Base-by-base conservation (phyloP, 2,329 filamentous ascomycete genomes). In the Pyrenophora teres region DNA sequence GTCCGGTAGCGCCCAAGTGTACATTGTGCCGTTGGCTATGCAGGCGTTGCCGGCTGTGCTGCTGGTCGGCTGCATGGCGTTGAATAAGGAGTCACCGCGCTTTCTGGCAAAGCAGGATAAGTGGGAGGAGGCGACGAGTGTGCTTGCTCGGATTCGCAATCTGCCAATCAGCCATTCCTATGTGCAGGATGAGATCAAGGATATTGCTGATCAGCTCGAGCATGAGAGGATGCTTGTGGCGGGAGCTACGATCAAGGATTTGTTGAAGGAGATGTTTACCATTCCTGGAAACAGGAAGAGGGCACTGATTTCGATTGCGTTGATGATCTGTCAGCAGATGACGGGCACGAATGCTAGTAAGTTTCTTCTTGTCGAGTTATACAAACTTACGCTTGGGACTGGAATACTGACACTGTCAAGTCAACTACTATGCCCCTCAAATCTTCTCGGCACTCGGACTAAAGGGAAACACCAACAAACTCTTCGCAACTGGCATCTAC, bases 401-500 rank as follows among this genome's bases (percentile, higher is more conserved):
- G 33, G 6, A 8, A 8, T 37, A 37, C 33, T 37, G 35, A 37
- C 35, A 10, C 16, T 6, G 35, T 70, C 2, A 30, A 30, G 27
- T 74, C 57, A 74, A 87, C 69, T 88, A 88, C 75, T 88, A 90
- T 59, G 84, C 85, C 0, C 87, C 87, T 0, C 80, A 83, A 48
- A 89, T 90, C 62, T 90, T 90, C 75, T 74, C 76, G 38, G 80
- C 83, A 59, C 77, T 90, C 2, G 87, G 87, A 15, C 78, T 90
- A 48, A 74, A 65, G 1, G 80, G 78, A 10, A 84, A 80, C 5
- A 70, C 80, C 33, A 79, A 81, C 35, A 83, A 82, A 15, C 81
- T 90, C 19, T 88, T 90, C 68, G 87, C 88, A 4, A 90, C 87
- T 0, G 87, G 88, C 35, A 82, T 90, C 59, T 90, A 90, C 67